These are phyloP conservation scores for Plenodomus biglobosus DNA, from an alignment of 2,329 filamentous ascomycete genomes.

Conservation along the genomic window DNA sequence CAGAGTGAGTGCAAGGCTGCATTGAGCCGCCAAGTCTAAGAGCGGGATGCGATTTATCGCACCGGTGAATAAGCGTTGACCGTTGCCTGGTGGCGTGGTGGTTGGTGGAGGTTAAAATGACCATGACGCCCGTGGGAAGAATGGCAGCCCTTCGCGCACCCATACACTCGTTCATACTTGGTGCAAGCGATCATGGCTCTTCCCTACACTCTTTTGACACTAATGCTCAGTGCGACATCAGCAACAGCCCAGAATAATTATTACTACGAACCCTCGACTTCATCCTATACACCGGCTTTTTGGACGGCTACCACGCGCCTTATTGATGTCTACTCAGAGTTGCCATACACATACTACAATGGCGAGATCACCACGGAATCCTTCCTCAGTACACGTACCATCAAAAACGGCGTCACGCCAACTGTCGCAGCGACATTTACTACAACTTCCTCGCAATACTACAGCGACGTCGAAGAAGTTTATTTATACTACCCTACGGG, in stretches of 20 bases:
- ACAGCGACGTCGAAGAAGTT: slow-evolving; percentile 17
- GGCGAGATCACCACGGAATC: slow-evolving; percentile 12
- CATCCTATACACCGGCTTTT: slow-evolving; percentile 14
- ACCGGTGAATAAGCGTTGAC: slow-evolving; percentile 25
- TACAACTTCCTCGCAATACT: slow-evolving; percentile 2
- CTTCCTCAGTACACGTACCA: slow-evolving; percentile 15
- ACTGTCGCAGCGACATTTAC: slow-evolving; percentile 24
- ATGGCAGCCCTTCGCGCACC: not conserved
- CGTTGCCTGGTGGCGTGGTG: slow-evolving; percentile 9
- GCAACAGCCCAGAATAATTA: slow-evolving; percentile 16
- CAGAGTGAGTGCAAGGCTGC: slow-evolving; percentile 19
- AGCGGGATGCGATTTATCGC: slow-evolving; percentile 18
- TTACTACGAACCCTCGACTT: not conserved
- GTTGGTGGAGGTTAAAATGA: slow-evolving; percentile 26
- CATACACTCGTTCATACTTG: slow-evolving; percentile 3
- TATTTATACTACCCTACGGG: slow-evolving; percentile 25
- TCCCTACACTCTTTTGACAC: slow-evolving; percentile 13
- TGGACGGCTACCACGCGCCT: slow-evolving; percentile 30
- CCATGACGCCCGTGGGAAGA: slow-evolving; percentile 8
- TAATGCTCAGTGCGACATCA: slow-evolving; percentile 4
- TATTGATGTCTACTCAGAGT: slow-evolving; percentile 16
- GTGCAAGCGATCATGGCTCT: slow-evolving; percentile 12
- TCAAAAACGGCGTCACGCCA: slow-evolving; percentile 30
- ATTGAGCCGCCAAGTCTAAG: slow-evolving; percentile 17
- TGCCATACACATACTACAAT: slow-evolving; percentile 16